A percentile compares a stretch with the other conserved stretches of the same genome.
phyloP scores from a whole-genome alignment of 805 yeast genomes.

The Saccharomycopsis guyanensis region DNA sequence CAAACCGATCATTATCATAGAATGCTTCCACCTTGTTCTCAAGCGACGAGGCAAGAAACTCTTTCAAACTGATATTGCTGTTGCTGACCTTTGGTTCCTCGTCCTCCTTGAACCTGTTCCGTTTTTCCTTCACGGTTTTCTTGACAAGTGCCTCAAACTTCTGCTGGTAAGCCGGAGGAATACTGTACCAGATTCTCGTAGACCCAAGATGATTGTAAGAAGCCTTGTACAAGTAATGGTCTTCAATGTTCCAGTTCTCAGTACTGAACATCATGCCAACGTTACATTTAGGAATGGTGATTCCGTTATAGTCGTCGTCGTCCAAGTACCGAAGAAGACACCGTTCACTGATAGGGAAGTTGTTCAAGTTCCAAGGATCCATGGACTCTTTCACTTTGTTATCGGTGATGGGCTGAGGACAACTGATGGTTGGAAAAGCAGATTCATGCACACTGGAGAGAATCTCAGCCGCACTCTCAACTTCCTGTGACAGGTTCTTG shows the following conservation, averaged over 20 bases:
- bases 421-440: conserved; percentile 26
- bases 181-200: conserved; percentile 50
- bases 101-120: conserved; percentile 10
- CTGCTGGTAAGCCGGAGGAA: conserved; percentile 47
- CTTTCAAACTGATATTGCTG: conserved; percentile 13
- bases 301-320: conserved; percentile 34
- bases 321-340: conserved; percentile 42
- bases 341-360: conserved; percentile 41
- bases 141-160: conserved; percentile 42
- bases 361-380: conserved; percentile 52
- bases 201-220: conserved; percentile 53
- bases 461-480: conserved; percentile 31
- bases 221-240: conserved; percentile 46
- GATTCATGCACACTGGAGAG: conserved; percentile 35
- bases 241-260: conserved; percentile 53
- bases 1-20: conserved; percentile 23
- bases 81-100: neutral
- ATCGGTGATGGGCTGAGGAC: conserved; percentile 16
- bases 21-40: conserved; percentile 29
- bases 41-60: conserved; percentile 25
- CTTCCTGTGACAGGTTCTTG: conserved; percentile 27
- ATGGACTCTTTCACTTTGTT: conserved; percentile 1
- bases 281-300: conserved; percentile 38
- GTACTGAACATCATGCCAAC: conserved; percentile 48
- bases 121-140: conserved; percentile 2